Evolutionary conservation across 768 basidiomycete genomes (phyloP).

Genomic region (Hortiboletus campestris): DNA sequence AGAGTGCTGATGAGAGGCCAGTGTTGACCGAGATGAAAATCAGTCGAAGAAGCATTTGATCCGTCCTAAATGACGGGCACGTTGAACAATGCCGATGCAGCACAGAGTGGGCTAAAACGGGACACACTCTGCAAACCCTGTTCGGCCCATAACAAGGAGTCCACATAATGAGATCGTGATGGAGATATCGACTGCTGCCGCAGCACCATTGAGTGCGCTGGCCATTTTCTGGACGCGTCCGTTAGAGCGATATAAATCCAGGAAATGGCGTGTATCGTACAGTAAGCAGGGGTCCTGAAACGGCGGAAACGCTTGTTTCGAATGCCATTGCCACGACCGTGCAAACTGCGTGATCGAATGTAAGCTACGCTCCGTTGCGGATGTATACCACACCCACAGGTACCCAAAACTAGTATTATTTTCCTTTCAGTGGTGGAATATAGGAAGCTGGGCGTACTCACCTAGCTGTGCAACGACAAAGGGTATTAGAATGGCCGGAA

Average conservation of each 20-base stretch:
- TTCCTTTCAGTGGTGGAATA: slow-evolving; percentile 1
- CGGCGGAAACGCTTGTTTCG: slow-evolving; percentile 13
- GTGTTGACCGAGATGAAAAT: slow-evolving; percentile 27
- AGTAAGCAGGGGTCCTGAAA: slow-evolving; percentile 20
- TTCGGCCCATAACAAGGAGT: slow-evolving; percentile 25
- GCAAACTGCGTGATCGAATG: slow-evolving; percentile 11
- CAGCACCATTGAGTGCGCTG: slow-evolving; percentile 19
- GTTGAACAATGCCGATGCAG: background rate
- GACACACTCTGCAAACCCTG: slow-evolving; percentile 21
- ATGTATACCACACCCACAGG: slow-evolving; percentile 7
- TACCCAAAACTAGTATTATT: slow-evolving; percentile 9
- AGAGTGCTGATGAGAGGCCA: slow-evolving; percentile 23
- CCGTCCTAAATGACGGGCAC: slow-evolving; percentile 17
- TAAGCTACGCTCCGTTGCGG: slow-evolving; percentile 2
- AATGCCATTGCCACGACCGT: slow-evolving; percentile 10
- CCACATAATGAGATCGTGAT: slow-evolving; percentile 22
- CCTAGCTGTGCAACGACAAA: slow-evolving; percentile 21
- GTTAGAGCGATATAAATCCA: slow-evolving; percentile 1
- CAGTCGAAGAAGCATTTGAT: slow-evolving; percentile 23
- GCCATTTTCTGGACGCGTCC: slow-evolving; percentile 11
- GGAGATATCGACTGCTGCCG: slow-evolving; percentile 15
- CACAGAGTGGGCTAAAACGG: background rate
- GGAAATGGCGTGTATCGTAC: slow-evolving; percentile 3
- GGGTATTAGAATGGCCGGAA: slow-evolving; percentile 16
- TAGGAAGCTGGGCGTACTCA: background rate